These are phyloP conservation scores for Cubamyces lactineus DNA, from an alignment of 768 basidiomycete species.

Conservation along the genomic window DNA sequence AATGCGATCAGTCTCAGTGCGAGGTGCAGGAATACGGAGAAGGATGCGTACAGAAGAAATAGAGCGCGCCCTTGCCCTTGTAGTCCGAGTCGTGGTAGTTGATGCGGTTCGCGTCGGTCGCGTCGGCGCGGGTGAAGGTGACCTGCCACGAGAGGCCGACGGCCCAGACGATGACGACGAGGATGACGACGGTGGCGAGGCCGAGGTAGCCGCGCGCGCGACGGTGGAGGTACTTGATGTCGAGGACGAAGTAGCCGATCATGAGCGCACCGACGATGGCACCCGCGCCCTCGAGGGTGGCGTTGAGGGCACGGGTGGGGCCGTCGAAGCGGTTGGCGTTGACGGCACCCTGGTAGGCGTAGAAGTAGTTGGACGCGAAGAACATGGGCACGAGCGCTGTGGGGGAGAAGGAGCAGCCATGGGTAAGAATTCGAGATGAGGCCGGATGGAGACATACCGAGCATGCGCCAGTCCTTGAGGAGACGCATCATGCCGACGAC, in stretches of 20 bases:
- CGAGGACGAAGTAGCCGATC: constrained; percentile 45
- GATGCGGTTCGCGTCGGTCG: constrained; percentile 22
- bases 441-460: constrained; percentile 26
- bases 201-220: constrained; percentile 45
- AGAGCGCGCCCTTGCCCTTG: constrained; percentile 41
- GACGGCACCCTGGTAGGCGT: constrained; percentile 48
- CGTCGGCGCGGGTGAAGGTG: constrained; percentile 38
- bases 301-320: constrained; percentile 48
- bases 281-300: constrained; percentile 42
- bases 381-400: constrained; percentile 45
- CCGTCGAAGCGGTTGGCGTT: constrained; percentile 45
- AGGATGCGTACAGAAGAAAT: constrained; percentile 42
- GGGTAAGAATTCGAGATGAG: not conserved
- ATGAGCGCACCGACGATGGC: constrained; percentile 47
- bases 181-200: constrained; percentile 36
- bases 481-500: constrained; percentile 34
- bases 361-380: constrained; percentile 51
- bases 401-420: not conserved
- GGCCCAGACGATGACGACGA: constrained; percentile 42
- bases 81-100: constrained; percentile 40
- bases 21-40: not conserved
- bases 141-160: constrained; percentile 45
- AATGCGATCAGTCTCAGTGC: not conserved
- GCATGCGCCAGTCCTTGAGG: constrained; percentile 47
- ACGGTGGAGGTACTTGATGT: constrained; percentile 38